These are phyloP conservation scores for Collybiopsis confluens DNA, from an alignment of 768 basidiomycete species.

Conservation along the genomic window DNA sequence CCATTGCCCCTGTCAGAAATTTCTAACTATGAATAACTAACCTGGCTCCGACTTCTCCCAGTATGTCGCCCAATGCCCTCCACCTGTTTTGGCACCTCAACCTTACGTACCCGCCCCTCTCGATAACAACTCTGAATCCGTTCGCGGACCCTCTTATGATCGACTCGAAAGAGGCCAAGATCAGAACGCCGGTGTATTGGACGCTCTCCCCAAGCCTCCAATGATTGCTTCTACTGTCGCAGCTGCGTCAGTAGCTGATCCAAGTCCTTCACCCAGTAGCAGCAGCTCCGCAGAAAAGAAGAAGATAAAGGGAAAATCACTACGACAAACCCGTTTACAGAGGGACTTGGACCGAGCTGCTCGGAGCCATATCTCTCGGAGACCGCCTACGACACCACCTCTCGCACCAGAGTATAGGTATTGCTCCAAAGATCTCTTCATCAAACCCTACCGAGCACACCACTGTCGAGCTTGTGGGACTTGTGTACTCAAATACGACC, in stretches of 20 bases:
- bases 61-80: slow-evolving; percentile 22
- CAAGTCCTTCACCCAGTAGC: not conserved
- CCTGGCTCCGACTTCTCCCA: slow-evolving; percentile 4
- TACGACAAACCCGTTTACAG: not conserved
- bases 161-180: slow-evolving; percentile 16
- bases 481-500: slow-evolving; percentile 80
- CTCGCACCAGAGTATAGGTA: slow-evolving; percentile 64
- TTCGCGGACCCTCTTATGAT: slow-evolving; percentile 42
- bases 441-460: slow-evolving; percentile 74
- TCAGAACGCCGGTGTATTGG: slow-evolving; percentile 7
- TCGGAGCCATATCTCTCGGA: not conserved
- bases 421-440: slow-evolving; percentile 55
- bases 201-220: slow-evolving; percentile 11
- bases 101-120: not conserved
- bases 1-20: not conserved
- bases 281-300: too few relatives aligned
- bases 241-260: not conserved
- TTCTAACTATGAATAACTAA: not conserved
- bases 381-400: slow-evolving; percentile 29
- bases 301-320: not conserved
- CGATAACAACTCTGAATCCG: slow-evolving; percentile 14
- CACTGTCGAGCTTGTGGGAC: slow-evolving; percentile 84
- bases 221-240: not conserved
- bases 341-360: slow-evolving; percentile 1
- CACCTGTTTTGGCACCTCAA: slow-evolving; percentile 20